Conservation (phyloP, 202 grass and related monocot species). For the Panicum virgatum region DNA sequence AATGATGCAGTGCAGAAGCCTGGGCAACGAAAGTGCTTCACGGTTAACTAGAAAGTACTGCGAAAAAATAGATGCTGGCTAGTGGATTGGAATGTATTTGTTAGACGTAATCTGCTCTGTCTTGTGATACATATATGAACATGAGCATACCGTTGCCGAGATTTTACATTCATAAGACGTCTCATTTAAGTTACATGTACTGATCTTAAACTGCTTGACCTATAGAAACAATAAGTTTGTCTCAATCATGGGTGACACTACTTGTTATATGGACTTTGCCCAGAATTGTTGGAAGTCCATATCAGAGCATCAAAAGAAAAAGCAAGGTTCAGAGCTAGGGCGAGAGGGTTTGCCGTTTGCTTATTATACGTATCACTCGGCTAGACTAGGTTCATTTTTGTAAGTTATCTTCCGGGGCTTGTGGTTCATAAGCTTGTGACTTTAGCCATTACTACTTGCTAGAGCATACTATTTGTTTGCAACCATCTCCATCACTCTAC, state of each 20-base stretch:
- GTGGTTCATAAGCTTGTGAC: slow-evolving; percentile 6
- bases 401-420: not conserved
- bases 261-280: slow-evolving; percentile 9
- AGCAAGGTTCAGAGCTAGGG: not conserved
- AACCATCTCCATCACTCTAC: not conserved
- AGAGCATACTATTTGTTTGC: not conserved
- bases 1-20: slow-evolving; percentile 67
- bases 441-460: not conserved
- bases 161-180: not conserved
- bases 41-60: slow-evolving; percentile 13
- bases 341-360: not conserved
- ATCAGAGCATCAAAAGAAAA: not conserved
- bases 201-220: slow-evolving; percentile 4
- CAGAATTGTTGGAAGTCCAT: slow-evolving; percentile 8
- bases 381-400: slow-evolving; percentile 6
- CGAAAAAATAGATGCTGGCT: not conserved
- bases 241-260: not conserved
- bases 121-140: not conserved
- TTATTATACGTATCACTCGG: not conserved
- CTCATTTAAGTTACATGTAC: not conserved
- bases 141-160: not conserved
- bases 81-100: not conserved
- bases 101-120: not conserved
- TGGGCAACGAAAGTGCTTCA: slow-evolving; percentile 9
- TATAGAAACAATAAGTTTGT: not conserved